These are phyloP conservation scores for Acanthamoeba lenticulata DNA, from an alignment of 208 protist species.

Conservation along the genomic window DNA sequence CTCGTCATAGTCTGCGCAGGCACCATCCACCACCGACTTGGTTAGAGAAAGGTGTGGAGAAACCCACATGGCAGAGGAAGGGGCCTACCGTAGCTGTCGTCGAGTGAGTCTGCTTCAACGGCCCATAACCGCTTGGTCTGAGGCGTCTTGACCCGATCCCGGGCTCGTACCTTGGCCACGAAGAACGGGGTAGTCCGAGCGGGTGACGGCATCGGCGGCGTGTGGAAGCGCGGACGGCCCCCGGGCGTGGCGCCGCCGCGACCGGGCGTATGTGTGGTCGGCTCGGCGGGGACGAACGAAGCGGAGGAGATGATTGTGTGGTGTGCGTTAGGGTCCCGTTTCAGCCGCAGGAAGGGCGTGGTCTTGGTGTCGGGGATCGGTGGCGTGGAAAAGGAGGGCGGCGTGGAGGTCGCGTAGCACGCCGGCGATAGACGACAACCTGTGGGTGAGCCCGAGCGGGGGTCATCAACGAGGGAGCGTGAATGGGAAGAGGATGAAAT, in stretches of 20 bases:
- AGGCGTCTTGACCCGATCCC: neutral
- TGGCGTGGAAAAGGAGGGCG: neutral
- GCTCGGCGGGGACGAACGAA: neutral
- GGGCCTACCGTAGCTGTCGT: no score
- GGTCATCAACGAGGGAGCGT: no score
- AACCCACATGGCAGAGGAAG: no score
- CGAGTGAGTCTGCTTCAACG: neutral
- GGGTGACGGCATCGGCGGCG: neutral
- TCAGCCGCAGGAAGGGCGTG: neutral
- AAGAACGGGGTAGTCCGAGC: neutral
- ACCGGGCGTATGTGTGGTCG: neutral
- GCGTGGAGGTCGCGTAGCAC: neutral
- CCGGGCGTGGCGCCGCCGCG: neutral
- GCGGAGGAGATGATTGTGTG: neutral
- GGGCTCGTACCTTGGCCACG: neutral
- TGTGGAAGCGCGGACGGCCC: neutral
- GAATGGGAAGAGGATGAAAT: no score
- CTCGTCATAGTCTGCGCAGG: neutral
- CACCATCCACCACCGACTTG: neutral
- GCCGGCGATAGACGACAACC: no score
- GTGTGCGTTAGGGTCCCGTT: neutral
- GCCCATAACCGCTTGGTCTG: neutral
- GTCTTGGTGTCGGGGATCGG: constrained; percentile 7
- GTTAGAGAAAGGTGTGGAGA: neutral
- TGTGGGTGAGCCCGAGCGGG: no score